phyloP scores from a whole-genome alignment of 768 basidiomycete species.

The Nidula microcarpa region DNA sequence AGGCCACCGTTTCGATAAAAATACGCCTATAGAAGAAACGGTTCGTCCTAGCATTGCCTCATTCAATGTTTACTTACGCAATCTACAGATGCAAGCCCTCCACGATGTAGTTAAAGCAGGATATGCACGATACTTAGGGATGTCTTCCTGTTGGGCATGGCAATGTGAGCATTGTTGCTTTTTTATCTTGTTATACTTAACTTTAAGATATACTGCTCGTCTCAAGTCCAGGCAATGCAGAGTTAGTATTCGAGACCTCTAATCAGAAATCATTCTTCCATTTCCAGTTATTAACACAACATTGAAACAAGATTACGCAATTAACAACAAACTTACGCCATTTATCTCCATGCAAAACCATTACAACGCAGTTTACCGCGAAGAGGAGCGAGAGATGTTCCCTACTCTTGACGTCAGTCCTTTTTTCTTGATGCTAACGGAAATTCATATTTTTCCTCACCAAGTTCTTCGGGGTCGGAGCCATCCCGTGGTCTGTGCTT shows the following conservation, averaged over 20 bases:
- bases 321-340: constrained; percentile 51
- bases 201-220: background rate
- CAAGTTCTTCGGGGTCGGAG: constrained; percentile 50
- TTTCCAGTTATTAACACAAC: background rate
- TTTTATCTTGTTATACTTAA: background rate
- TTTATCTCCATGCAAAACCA: constrained; percentile 75
- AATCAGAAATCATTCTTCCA: background rate
- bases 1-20: constrained; percentile 54
- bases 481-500: constrained; percentile 60
- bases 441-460: background rate
- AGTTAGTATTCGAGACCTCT: constrained; percentile 24
- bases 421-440: background rate
- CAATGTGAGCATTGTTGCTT: constrained; percentile 32
- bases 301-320: constrained; percentile 47
- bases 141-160: constrained; percentile 52
- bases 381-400: constrained; percentile 66
- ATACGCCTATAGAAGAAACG: constrained; percentile 58
- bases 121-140: constrained; percentile 57
- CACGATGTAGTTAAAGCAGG: constrained; percentile 65
- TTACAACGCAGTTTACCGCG: constrained; percentile 57
- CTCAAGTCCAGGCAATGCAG: constrained; percentile 51
- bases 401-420: constrained; percentile 47
- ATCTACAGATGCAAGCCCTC: constrained; percentile 55
- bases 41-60: constrained; percentile 14
- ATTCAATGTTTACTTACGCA: background rate